phyloP scores from a whole-genome alignment of 306 rosid species.

The Pyrus communis region DNA sequence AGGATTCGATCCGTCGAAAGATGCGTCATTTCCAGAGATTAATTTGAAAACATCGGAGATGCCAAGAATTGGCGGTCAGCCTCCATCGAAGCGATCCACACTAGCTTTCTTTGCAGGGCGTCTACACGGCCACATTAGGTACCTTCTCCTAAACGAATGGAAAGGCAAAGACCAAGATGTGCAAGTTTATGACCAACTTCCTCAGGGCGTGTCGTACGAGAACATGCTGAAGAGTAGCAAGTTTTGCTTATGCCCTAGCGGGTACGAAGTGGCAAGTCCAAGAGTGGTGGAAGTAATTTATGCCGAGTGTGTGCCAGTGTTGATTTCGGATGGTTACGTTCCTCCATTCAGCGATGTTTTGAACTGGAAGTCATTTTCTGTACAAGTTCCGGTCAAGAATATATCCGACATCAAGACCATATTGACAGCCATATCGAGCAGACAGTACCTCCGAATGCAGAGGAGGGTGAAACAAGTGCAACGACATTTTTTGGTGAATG shows the following conservation, averaged over 20 bases:
- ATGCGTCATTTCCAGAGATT: constrained; percentile 39
- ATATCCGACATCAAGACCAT: constrained; percentile 27
- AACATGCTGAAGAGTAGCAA: constrained; percentile 32
- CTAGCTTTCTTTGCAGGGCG: constrained; percentile 43
- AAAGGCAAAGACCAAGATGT: constrained; percentile 34
- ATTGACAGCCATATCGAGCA: constrained; percentile 28
- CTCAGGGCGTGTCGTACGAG: constrained; percentile 17
- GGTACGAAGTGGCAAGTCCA: constrained; percentile 40
- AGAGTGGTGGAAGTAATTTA: constrained; percentile 45
- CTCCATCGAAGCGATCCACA: constrained; percentile 18
- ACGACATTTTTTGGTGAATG: constrained; percentile 29
- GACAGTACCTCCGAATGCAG: constrained; percentile 30
- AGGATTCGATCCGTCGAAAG: constrained; percentile 34
- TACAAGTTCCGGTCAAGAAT: constrained; percentile 29
- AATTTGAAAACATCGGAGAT: constrained; percentile 23
- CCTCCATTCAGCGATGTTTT: constrained; percentile 45
- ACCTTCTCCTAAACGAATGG: constrained; percentile 28
- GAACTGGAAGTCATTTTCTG: constrained; percentile 32
- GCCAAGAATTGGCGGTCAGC: constrained; percentile 17
- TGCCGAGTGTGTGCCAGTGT: constrained; percentile 38
- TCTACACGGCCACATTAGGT: constrained; percentile 32
- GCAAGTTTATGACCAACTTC: constrained; percentile 27
- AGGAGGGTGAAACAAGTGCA: constrained; percentile 35
- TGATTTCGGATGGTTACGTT: constrained; percentile 32
- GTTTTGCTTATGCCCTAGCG: constrained; percentile 39